Evolutionary conservation across 345 rosid genomes (phyloP).

Genomic region (Camelina sativa): DNA sequence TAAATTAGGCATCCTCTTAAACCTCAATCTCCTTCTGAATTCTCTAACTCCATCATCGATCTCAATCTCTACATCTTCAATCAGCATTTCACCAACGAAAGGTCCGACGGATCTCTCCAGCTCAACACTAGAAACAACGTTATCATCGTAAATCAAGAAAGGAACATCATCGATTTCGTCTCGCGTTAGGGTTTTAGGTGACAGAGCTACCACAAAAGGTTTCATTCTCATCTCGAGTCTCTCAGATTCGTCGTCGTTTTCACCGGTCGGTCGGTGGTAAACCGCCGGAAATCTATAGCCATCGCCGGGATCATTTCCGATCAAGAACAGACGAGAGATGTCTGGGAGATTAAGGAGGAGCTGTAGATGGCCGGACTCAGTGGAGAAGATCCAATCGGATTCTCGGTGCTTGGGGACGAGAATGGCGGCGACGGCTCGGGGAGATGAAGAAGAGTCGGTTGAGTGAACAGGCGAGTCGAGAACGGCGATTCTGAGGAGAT

Average conservation of each 20-base stretch:
- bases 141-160: slow-evolving; percentile 66
- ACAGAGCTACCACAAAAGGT: slow-evolving; percentile 58
- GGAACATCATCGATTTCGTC: slow-evolving; percentile 48
- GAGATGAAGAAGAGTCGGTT: slow-evolving; percentile 28
- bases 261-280: slow-evolving; percentile 29
- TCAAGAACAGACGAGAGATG: slow-evolving; percentile 67
- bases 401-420: slow-evolving; percentile 74
- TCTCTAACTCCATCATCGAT: slow-evolving; percentile 44
- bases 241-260: slow-evolving; percentile 29
- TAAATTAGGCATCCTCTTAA: slow-evolving; percentile 82
- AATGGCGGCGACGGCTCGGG: slow-evolving; percentile 61
- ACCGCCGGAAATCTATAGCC: slow-evolving; percentile 30
- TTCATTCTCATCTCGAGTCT: slow-evolving; percentile 45
- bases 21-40: slow-evolving; percentile 83
- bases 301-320: slow-evolving; percentile 52
- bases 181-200: slow-evolving; percentile 48
- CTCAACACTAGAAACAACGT: slow-evolving; percentile 51
- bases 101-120: slow-evolving; percentile 59
- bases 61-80: slow-evolving; percentile 75
- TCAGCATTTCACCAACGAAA: slow-evolving; percentile 75
- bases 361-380: slow-evolving; percentile 88
- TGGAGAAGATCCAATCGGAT: slow-evolving; percentile 82
- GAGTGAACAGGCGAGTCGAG: slow-evolving; percentile 70
- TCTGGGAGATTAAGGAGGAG: slow-evolving; percentile 61
- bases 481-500: slow-evolving; percentile 66